Evolutionary conservation across 441 rosid species (phyloP).

Genomic region (Pelargonium australe): DNA sequence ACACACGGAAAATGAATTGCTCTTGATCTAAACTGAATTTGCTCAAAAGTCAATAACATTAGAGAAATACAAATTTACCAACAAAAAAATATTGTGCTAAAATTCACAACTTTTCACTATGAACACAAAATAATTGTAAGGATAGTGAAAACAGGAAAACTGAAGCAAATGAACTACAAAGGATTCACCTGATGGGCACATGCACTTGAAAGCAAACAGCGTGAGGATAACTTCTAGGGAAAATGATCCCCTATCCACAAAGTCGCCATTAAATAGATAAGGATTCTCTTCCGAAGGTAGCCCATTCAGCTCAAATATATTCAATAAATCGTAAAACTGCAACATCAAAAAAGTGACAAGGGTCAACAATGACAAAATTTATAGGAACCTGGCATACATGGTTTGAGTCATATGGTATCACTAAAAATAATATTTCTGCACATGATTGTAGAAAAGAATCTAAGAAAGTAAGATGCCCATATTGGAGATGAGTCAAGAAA

Average conservation of each 20-base stretch:
- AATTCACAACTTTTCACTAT: not conserved
- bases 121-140: not conserved
- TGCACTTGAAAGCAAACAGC: constrained; percentile 92
- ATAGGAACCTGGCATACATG: not conserved
- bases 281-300: constrained; percentile 96
- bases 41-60: not conserved
- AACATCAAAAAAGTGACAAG: constrained; percentile 23
- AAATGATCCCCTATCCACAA: constrained; percentile 98
- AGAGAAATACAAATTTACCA: not conserved
- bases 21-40: not conserved
- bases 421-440: not conserved
- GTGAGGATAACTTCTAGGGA: constrained; percentile 94
- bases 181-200: constrained; percentile 74
- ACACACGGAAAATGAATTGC: too few relatives aligned
- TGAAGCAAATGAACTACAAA: not conserved
- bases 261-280: constrained; percentile 91
- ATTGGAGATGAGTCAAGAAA: not conserved
- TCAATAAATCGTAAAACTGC: constrained; percentile 93
- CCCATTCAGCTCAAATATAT: constrained; percentile 91
- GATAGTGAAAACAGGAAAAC: not conserved
- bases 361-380: constrained; percentile 6
- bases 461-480: not conserved
- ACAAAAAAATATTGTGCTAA: not conserved
- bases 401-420: not conserved
- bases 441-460: constrained; percentile 1